Base-by-base conservation (phyloP, 805 yeast species). In the Clavispora santaluciae region DNA sequence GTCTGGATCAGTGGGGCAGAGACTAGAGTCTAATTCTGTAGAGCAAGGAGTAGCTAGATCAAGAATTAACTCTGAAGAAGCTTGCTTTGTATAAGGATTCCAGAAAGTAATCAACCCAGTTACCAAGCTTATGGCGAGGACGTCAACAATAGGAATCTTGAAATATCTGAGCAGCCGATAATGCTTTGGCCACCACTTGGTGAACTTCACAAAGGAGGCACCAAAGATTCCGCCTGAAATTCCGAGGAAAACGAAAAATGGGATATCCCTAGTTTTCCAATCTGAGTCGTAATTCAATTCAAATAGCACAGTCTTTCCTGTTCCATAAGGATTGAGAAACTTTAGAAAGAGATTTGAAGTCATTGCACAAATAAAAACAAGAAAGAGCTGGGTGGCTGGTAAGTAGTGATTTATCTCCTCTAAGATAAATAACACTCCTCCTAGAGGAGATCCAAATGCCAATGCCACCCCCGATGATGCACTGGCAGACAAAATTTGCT, bases 371-470 rank as follows among this genome's bases (percentile, higher is more conserved):
- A 76, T 70, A 54, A 77, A 78, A 13, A 75, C 66, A 33, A 76
- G 69, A 54, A 78, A 75, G 11, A 78, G 57, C 41, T 76, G 80
- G 40, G 72, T 69, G 6, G 78, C 74, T 4, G 81, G 76, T 30
- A 78, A 61, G 43, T 75, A 73, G 53, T 77, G 73, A 43, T 75
- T 71, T 11, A 78, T 79, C 44, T 78, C 83, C 48, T 78, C 83
- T 38, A 78, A 60, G 20, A 75, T 69, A 53, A 78, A 78, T 17
- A 78, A 53, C 3, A 78, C 80, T 1, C 81, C 83, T 2, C 82
- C 83, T 7, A 78, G 54, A 2, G 83, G 83, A 1, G 78, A 71
- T 0, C 83, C 83, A 57, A 78, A 78, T 1, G 82, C 81, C 21
- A 78, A 60, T 6, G 82, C 79, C 9, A 78, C 81, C 3, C 83